Evolutionary conservation across 2,329 filamentous ascomycete species (phyloP), one percentile per base, ranked within the genome.

Genomic region (Colletotrichum sp.): DNA sequence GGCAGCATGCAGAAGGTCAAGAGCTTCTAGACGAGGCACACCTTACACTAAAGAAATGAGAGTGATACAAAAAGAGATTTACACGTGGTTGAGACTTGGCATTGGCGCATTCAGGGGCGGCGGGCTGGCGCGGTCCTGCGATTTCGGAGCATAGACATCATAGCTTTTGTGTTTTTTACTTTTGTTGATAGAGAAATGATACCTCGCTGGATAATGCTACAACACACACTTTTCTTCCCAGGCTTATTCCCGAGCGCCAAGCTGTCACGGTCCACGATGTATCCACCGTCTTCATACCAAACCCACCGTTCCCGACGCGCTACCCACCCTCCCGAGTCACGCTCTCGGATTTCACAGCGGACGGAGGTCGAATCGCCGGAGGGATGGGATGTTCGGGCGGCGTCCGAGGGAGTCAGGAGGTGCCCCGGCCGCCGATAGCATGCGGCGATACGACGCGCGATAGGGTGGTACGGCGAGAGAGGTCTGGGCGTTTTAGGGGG

Each of bases 1-100:
- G 95, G 95, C 28, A 97, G 94, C 79, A 98, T 98, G 95, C 86
- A 86, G 77, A 96, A 96, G 92, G 90, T 96, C 78, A 89, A 90
- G 80, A 90, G 87, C 77, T 95, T 93, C 92, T 86, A 69, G 38
- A 24, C 21, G 21, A 24, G 28, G n/a, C n/a, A n/a, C n/a, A n/a
- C n/a, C n/a, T n/a, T n/a, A 8, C 6, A 16, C 18, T 21, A 21
- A 6, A 48, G 4, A n/a, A 21, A 13, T 52, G 10, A 52, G 43
- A 52, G 43, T 21, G 43, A 24, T 32, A n/a, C 30, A 24, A 32
- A 13, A 21, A 62, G 9, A 62, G 7, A 32, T n/a, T 62, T 14
- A 34, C 28, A 24, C 30, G 32, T 62, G 26, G 30, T 28, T 63
- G 61, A 63, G 12, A 52, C 16, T 69, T 66, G 52, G 36, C 67